Evolutionary conservation across 176 grass and related monocot genomes (phyloP).

Genomic region (Carex scoparia): DNA sequence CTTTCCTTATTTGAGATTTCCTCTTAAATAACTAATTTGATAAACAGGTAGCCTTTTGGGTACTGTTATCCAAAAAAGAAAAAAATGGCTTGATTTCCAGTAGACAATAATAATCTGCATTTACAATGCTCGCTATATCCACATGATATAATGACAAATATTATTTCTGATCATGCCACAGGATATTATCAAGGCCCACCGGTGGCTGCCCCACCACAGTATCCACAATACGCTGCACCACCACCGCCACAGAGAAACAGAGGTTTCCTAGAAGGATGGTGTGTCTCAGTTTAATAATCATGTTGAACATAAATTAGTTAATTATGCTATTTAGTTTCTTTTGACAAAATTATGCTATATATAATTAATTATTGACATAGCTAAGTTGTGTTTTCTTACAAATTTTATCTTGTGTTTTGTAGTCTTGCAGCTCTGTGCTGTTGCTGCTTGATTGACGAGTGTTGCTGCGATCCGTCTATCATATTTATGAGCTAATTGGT

Average conservation of each 20-base stretch:
- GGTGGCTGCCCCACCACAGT: constrained; percentile 61
- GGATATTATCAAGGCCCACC: constrained; percentile 54
- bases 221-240: constrained; percentile 31
- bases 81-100: too few relatives aligned
- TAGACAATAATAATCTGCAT: too few relatives aligned
- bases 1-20: not conserved
- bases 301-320: not conserved
- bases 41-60: too few relatives aligned
- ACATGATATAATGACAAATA: not conserved
- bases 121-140: not conserved
- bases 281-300: not conserved
- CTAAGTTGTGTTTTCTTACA: not conserved
- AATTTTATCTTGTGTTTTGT: not conserved
- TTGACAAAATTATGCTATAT: not conserved
- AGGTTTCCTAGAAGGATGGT: constrained; percentile 77
- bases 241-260: constrained; percentile 25
- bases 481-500: constrained; percentile 28
- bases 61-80: too few relatives aligned
- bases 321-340: not conserved
- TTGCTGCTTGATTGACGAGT: constrained; percentile 34
- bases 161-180: not conserved
- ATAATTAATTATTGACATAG: not conserved
- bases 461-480: constrained; percentile 36
- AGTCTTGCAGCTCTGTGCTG: constrained; percentile 38
- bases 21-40: not conserved